A percentile compares a stretch with the other conserved stretches of the same genome.
Conservation (phyloP, 1,139 yeast species). For the Sporopachydermia cereana region DNA sequence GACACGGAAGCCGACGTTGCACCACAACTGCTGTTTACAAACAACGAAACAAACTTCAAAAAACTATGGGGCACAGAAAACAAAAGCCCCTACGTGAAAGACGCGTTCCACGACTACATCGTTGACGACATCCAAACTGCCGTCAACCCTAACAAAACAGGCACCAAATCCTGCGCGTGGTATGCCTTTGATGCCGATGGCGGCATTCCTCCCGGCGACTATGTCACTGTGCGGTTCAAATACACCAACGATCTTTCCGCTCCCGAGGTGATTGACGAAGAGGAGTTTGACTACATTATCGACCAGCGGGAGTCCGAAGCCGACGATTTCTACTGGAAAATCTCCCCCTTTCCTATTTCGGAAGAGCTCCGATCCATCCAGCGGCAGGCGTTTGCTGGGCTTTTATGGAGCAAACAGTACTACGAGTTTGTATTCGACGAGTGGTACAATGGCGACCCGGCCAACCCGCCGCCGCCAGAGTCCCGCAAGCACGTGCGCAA, state of each 20-base stretch:
- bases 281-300: conserved; percentile 61
- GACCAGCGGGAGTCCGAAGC: conserved; percentile 79
- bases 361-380: conserved; percentile 78
- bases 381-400: conserved; percentile 91
- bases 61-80: conserved; percentile 58
- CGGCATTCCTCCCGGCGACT: conserved; percentile 81
- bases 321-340: conserved; percentile 86
- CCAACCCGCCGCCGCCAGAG: conserved; percentile 62
- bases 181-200: conserved; percentile 65
- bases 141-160: conserved; percentile 56
- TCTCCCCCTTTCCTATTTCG: conserved; percentile 76
- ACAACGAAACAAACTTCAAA: conserved; percentile 73
- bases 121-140: conserved; percentile 48
- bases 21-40: conserved; percentile 71
- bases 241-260: conserved; percentile 38
- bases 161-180: conserved; percentile 77
- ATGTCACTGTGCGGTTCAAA: conserved; percentile 77
- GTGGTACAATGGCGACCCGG: conserved; percentile 86
- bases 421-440: conserved; percentile 79
- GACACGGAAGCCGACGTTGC: conserved; percentile 55
- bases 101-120: conserved; percentile 81
- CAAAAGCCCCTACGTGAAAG: conserved; percentile 52
- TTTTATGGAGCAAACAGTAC: conserved; percentile 91
- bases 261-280: conserved; percentile 45
- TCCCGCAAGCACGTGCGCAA: conserved; percentile 79